A percentile compares a stretch with the other conserved stretches of the same genome.
These are phyloP conservation scores for Zea mays DNA, from an alignment of 176 grass and related monocot genomes.

Conservation along the genomic window DNA sequence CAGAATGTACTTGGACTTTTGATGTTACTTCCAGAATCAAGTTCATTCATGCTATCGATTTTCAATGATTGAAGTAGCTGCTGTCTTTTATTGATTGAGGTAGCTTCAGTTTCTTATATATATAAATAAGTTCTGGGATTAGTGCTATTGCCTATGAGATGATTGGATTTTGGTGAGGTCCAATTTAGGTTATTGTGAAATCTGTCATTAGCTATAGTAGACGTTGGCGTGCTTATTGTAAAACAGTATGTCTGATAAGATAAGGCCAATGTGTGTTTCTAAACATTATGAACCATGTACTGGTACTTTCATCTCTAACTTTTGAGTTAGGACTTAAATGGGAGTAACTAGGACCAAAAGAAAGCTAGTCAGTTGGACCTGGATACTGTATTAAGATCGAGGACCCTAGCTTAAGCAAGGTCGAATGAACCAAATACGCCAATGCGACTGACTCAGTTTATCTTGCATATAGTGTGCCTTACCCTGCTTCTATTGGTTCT, in stretches of 20 bases:
- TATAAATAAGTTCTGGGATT: neutral
- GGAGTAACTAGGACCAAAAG: neutral
- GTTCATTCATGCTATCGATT: slow-evolving; percentile 4
- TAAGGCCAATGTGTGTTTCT: neutral
- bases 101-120: neutral
- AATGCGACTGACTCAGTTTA: neutral
- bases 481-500: slow-evolving; percentile 22
- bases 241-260: neutral
- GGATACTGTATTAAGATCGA: slow-evolving; percentile 1
- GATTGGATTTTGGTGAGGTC: neutral
- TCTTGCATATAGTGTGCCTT: slow-evolving; percentile 8
- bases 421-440: neutral
- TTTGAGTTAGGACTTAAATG: neutral
- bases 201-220: neutral
- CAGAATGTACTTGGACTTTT: neutral
- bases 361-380: neutral
- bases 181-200: neutral
- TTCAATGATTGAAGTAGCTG: neutral
- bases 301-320: neutral
- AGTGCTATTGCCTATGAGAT: slow-evolving; percentile 7
- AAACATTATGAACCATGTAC: neutral
- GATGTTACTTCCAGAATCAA: neutral
- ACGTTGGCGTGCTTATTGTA: neutral
- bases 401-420: neutral
- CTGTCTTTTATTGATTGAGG: too few relatives aligned